Conservation (phyloP, 2,329 filamentous ascomycete species). For the Dactylonectria macrodidyma region DNA sequence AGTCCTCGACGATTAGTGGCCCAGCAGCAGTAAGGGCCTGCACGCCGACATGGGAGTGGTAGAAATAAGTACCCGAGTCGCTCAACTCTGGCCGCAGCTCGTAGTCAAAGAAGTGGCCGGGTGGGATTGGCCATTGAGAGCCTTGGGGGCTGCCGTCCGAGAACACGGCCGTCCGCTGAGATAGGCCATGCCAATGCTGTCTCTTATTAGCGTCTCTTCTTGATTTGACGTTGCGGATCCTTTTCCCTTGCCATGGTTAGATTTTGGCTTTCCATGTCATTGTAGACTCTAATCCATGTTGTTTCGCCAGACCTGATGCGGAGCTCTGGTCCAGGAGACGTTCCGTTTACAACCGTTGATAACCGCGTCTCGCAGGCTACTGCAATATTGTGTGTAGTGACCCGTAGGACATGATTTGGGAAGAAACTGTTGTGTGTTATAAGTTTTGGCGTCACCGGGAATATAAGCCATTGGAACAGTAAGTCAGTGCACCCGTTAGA, state of each 20-base stretch:
- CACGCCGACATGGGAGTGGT: slow-evolving; percentile 77
- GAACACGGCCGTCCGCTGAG: slow-evolving; percentile 71
- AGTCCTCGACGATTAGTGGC: slow-evolving; percentile 64
- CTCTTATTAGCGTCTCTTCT: slow-evolving; percentile 3
- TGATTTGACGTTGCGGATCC: rapidly evolving
- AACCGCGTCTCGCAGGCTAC: slow-evolving; percentile 33
- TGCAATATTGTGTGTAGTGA: slow-evolving; percentile 57
- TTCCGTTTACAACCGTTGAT: slow-evolving; percentile 63
- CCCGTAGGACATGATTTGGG: slow-evolving; percentile 60
- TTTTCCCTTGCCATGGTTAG: slow-evolving; percentile 33
- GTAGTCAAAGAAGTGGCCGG: slow-evolving; percentile 76
- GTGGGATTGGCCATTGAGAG: slow-evolving; percentile 76
- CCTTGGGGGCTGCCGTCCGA: slow-evolving; percentile 74
- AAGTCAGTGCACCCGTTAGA: no score
- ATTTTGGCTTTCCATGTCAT: slow-evolving; percentile 24
- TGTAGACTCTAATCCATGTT: slow-evolving; percentile 38
- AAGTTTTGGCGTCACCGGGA: no score
- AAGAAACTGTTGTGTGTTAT: no score
- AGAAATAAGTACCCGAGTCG: slow-evolving; percentile 76
- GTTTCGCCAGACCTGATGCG: slow-evolving; percentile 51
- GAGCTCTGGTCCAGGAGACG: slow-evolving; percentile 65
- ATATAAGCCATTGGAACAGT: no score
- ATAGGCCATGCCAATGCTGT: slow-evolving; percentile 78
- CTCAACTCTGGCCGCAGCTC: slow-evolving; percentile 69
- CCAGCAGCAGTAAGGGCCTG: slow-evolving; percentile 72